Percentiles rank a stretch among this genome's conserved stretches.
Conservation (phyloP, 352 stramenopile species). For the Phytophthora litchii region DNA sequence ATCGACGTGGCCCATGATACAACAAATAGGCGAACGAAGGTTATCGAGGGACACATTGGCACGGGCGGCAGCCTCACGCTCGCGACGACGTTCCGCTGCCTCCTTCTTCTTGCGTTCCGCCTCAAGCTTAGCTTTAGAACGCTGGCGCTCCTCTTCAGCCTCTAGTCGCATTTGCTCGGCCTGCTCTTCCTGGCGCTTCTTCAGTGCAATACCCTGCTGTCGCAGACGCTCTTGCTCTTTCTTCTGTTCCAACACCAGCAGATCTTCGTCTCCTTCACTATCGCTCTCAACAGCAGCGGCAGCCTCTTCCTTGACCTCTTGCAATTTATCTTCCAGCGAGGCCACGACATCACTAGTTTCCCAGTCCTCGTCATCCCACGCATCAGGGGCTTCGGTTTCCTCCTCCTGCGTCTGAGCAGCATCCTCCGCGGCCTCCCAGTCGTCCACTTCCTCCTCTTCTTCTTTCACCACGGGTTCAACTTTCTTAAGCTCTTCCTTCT, state of each 20-base stretch:
- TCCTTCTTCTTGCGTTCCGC: constrained; percentile 86
- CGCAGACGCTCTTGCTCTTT: constrained; percentile 94
- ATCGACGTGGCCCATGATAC: constrained; percentile 99
- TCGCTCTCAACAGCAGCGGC: constrained; percentile 43
- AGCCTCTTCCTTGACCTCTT: constrained; percentile 50
- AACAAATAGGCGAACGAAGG: constrained; percentile 98
- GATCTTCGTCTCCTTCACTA: constrained; percentile 92
- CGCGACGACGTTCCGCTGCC: constrained; percentile 67
- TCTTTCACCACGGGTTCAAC: constrained; percentile 46
- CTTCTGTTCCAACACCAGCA: constrained; percentile 94
- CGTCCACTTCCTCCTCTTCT: constrained; percentile 74
- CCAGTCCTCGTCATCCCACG: constrained; percentile 88
- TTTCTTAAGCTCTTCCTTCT: constrained; percentile 42
- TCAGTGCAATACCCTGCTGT: constrained; percentile 93
- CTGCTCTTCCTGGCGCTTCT: constrained; percentile 93
- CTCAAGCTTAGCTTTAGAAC: constrained; percentile 86
- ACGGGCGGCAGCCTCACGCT: constrained; percentile 75
- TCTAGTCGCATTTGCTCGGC: constrained; percentile 70
- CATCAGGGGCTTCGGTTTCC: constrained; percentile 68
- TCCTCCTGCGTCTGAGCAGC: constrained; percentile 47
- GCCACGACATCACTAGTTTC: constrained; percentile 78
- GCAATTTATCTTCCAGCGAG: constrained; percentile 81
- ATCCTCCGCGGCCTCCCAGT: constrained; percentile 64
- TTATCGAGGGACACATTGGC: constrained; percentile 93
- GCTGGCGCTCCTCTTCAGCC: constrained; percentile 66